Evolutionary conservation across 305 asterid species (phyloP).

Genomic region (Rubia peregrina): DNA sequence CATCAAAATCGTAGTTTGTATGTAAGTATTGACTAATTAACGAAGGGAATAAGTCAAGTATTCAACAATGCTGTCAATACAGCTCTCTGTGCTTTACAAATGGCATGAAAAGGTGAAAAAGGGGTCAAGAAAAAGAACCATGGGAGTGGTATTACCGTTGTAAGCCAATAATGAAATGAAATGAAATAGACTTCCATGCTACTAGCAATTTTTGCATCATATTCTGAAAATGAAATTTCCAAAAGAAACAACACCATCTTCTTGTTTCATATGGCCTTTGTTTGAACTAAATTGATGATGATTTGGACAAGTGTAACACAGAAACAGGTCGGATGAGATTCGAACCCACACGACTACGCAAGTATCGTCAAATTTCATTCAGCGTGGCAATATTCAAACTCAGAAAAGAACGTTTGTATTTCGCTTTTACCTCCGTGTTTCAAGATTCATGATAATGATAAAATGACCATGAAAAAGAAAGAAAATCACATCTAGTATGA

Average conservation of each 20-base stretch:
- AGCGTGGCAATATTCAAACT: no score
- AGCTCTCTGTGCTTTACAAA: constrained; percentile 11
- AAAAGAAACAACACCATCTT: neutral
- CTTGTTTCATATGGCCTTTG: constrained; percentile 1
- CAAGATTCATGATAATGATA: neutral
- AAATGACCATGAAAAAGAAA: neutral
- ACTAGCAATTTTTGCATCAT: constrained; percentile 6
- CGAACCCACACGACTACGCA: no score
- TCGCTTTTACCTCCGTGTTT: neutral
- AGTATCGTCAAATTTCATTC: no score
- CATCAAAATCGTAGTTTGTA: no score
- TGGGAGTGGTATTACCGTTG: constrained; percentile 16
- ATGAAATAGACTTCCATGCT: constrained; percentile 7
- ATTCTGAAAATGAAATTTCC: neutral
- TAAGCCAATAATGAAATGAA: no score
- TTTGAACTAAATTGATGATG: neutral
- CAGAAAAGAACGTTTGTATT: no score
- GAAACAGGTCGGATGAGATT: no score
- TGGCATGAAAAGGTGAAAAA: constrained; percentile 18
- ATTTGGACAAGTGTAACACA: neutral
- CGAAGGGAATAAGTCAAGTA: neutral
- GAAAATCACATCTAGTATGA: neutral
- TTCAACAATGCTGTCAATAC: constrained; percentile 5
- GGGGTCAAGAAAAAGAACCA: constrained; percentile 10
- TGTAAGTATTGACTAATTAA: neutral